Evolutionary conservation across 2,329 filamentous ascomycete species (phyloP), one percentile per base, ranked within the genome.

Genomic region (Cytospora schulzeri): DNA sequence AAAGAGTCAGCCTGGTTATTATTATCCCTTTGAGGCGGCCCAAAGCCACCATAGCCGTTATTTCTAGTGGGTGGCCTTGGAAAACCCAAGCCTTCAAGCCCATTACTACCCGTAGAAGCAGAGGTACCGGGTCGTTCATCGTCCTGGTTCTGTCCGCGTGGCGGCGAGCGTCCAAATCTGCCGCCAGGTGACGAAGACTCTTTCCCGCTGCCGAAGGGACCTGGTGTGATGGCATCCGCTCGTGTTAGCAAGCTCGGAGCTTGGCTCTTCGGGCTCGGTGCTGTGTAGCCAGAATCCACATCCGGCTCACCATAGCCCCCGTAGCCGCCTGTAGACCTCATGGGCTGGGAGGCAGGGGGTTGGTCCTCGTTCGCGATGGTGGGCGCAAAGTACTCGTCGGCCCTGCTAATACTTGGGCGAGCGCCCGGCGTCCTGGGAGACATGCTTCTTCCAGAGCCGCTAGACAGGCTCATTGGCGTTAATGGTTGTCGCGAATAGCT

Each of bases 201-300:
- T 29, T 33, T 48, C 9, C 59, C 60, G 56, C 38, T 62, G 41
- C 87, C 85, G 70, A 91, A 91, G 0, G 89, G 88, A 0, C 87
- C 88, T 1, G 88, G 86, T 1, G 85, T 81, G 71, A 91, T 88
- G 11, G 79, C 83, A 69, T 91, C 84, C 81, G 91, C 85, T 59
- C 86, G 83, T 67, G 85, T 82, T 69, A 90, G 71, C 31, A 91
- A 70, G 45, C 72, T 79, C 7, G 73, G 71, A 2, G 69, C 69
- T 57, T 75, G 72, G 66, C 76, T 79, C 68, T 76, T 77, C 56
- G 85, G 84, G 67, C 80, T 87, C 24, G 79, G 74, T 4, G 82
- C 78, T 26, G 81, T 81, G 70, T 81, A 81, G 65, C 70, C 73
- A 45, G 75, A 70, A 58, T 80, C 78, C n/a, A 68, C 60, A 48